phyloP scores from a whole-genome alignment of 495 filamentous ascomycete genomes.

The Neurospora pannonica region DNA sequence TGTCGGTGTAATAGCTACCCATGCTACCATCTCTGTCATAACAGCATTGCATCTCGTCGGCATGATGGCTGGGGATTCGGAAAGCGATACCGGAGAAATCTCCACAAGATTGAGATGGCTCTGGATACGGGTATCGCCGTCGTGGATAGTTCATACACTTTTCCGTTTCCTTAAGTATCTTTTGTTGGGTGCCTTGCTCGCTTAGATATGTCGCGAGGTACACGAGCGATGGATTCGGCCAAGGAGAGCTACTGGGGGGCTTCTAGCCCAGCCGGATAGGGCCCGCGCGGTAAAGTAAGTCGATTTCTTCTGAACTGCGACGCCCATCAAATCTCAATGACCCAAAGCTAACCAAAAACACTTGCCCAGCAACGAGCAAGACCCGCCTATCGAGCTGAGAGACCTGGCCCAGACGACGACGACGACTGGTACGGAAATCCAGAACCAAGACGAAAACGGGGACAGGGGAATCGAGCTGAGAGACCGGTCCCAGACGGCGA shows the following conservation, averaged over 20 bases:
- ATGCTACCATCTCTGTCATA: neutral
- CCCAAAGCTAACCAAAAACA: neutral
- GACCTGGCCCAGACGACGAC: neutral
- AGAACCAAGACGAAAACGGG: neutral
- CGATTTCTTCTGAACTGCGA: neutral
- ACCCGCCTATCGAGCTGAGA: neutral
- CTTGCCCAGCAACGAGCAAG: neutral
- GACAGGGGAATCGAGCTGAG: neutral
- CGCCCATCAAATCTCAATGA: neutral
- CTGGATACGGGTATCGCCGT: too few relatives aligned
- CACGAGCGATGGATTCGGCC: neutral
- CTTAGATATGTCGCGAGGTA: neutral
- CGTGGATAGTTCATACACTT: too few relatives aligned
- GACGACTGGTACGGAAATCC: neutral
- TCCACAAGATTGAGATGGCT: too few relatives aligned
- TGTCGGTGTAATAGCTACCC: neutral
- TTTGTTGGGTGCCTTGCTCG: too few relatives aligned
- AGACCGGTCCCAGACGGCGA: neutral
- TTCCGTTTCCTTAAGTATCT: too few relatives aligned
- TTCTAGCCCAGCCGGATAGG: too few relatives aligned
- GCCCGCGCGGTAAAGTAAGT: neutral
- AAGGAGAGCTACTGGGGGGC: neutral
- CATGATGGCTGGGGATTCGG: neutral
- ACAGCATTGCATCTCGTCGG: neutral
- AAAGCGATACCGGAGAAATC: neutral